Evolutionary conservation across 305 asterid genomes (phyloP).

Genomic region (Solanum hybrid): DNA sequence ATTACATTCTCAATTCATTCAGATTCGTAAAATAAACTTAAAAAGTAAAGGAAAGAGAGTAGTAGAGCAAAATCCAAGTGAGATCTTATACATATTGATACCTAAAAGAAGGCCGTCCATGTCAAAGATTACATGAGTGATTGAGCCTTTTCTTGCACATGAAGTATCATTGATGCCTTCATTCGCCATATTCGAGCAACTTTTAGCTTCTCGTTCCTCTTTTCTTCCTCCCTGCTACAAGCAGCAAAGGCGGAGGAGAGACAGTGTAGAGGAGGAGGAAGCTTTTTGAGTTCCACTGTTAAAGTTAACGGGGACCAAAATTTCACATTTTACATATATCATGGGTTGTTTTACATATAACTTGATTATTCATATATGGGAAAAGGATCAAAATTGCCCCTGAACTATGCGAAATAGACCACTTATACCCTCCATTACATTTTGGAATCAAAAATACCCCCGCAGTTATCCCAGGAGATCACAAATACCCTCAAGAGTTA

Average conservation of each 20-base stretch:
- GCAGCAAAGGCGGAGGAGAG: background rate
- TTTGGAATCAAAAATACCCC: too few species aligned
- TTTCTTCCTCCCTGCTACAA: background rate
- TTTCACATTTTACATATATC: too few species aligned
- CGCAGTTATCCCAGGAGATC: too few species aligned
- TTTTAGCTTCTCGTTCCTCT: background rate
- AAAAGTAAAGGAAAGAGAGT: background rate
- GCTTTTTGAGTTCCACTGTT: background rate
- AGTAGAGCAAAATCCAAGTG: background rate
- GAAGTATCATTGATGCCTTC: slow-evolving; percentile 17
- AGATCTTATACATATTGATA: slow-evolving; percentile 5
- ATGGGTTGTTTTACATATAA: background rate
- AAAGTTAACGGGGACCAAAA: background rate
- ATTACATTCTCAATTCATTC: background rate
- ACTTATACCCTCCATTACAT: too few species aligned
- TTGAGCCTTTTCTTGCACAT: slow-evolving; percentile 31
- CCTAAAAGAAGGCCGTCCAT: slow-evolving; percentile 95
- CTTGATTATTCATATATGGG: too few species aligned
- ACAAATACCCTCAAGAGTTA: too few species aligned
- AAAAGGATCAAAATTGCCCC: too few species aligned
- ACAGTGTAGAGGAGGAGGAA: background rate
- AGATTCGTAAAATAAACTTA: background rate
- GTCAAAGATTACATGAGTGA: slow-evolving; percentile 83
- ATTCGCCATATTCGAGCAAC: slow-evolving; percentile 38
- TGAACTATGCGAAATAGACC: too few species aligned